Conservation (phyloP, 2,329 filamentous ascomycete species). For the Hymenoscyphus scutula region DNA sequence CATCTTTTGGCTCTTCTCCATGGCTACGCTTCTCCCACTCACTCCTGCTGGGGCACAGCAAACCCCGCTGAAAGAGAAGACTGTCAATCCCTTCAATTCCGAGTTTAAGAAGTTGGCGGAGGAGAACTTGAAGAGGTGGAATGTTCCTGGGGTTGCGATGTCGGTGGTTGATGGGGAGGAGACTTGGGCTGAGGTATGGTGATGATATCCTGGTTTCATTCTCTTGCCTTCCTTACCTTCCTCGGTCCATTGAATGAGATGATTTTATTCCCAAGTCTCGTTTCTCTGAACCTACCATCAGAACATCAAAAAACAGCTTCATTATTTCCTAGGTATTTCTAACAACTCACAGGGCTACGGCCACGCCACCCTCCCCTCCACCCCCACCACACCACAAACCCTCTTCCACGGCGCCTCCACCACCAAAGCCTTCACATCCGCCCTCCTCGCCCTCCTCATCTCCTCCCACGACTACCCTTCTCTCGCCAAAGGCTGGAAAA, state of each 20-base stretch:
- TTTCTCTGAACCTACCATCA: background rate
- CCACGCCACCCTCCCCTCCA: slow-evolving; percentile 38
- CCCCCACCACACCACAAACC: slow-evolving; percentile 45
- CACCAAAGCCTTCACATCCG: slow-evolving; percentile 54
- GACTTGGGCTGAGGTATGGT: slow-evolving; percentile 41
- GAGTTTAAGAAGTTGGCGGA: slow-evolving; percentile 29
- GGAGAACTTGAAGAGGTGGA: slow-evolving; percentile 40
- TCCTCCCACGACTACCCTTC: background rate
- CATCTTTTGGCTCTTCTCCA: no score
- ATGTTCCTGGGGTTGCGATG: slow-evolving; percentile 49
- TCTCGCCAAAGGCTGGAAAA: slow-evolving; percentile 40
- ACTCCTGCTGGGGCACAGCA: no score
- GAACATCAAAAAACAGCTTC: background rate
- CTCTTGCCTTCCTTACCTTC: slow-evolving; percentile 12
- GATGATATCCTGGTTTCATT: slow-evolving; percentile 11
- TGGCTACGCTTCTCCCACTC: no score
- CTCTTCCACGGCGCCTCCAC: slow-evolving; percentile 56
- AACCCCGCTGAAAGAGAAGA: background rate
- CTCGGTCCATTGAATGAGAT: no score
- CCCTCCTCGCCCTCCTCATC: slow-evolving; percentile 47
- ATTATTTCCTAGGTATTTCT: no score
- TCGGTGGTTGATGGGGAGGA: slow-evolving; percentile 47
- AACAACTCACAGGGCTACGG: slow-evolving; percentile 39
- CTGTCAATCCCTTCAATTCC: slow-evolving; percentile 20
- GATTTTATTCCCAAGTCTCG: background rate